phyloP scores from a whole-genome alignment of 2,329 filamentous ascomycete genomes.

The Bipolaris cookei region DNA sequence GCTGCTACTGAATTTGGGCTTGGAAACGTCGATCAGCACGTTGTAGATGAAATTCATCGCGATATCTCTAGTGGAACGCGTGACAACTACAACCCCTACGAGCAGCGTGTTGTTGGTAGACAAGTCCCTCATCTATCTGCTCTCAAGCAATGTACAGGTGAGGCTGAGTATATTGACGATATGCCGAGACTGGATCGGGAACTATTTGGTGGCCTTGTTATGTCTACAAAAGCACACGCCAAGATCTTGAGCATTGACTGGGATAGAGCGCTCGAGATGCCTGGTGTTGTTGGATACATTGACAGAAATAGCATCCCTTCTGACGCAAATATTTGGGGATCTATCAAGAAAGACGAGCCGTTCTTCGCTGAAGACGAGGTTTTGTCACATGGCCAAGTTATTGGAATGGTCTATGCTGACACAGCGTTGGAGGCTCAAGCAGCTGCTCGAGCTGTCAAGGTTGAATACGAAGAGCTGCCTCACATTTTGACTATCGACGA shows the following conservation, averaged over 20 bases:
- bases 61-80: conserved; percentile 78
- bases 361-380: conserved; percentile 93
- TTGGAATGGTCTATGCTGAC: conserved; percentile 84
- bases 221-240: conserved; percentile 86
- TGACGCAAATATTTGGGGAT: conserved; percentile 88
- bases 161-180: conserved; percentile 94
- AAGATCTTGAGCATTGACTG: conserved; percentile 82
- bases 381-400: conserved; percentile 84
- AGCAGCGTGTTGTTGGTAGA: conserved; percentile 82
- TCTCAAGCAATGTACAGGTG: conserved; percentile 88
- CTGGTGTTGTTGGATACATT: conserved; percentile 83
- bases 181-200: conserved; percentile 85
- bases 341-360: conserved; percentile 77
- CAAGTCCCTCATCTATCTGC: conserved; percentile 85
- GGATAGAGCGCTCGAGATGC: conserved; percentile 76
- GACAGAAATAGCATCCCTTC: conserved; percentile 81
- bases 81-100: conserved; percentile 78
- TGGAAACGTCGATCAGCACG: conserved; percentile 69
- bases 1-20: conserved; percentile 68
- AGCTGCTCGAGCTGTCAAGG: conserved; percentile 79
- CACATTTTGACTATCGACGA: conserved; percentile 92
- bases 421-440: conserved; percentile 77
- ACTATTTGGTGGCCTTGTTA: conserved; percentile 82
- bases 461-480: conserved; percentile 88
- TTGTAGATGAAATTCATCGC: conserved; percentile 80